Evolutionary conservation across 495 filamentous ascomycete genomes (phyloP).

Genomic region (Xylaria cubensis): DNA sequence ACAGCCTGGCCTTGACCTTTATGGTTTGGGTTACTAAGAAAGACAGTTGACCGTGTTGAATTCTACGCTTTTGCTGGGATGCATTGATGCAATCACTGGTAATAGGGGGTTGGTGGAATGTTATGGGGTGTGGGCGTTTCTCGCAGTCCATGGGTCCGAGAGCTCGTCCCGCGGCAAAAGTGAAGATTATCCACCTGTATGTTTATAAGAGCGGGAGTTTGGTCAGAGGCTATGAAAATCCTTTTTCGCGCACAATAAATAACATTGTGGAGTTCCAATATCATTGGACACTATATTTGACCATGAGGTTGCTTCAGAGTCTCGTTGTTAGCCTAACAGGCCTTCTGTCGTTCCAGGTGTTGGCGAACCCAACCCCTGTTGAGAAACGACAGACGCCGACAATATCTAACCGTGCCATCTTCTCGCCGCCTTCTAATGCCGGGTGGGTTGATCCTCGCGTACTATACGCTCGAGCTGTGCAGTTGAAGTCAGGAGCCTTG

Average conservation of each 20-base stretch:
- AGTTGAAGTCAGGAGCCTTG: slow-evolving; percentile 56
- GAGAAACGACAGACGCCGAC: slow-evolving; percentile 15
- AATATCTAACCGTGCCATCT: slow-evolving; percentile 49
- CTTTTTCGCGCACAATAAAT: not conserved
- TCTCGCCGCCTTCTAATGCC: slow-evolving; percentile 44
- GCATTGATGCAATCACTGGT: not conserved
- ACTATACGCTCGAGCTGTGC: slow-evolving; percentile 60
- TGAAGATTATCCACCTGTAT: slow-evolving; percentile 5
- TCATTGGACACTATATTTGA: not conserved
- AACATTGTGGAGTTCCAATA: not conserved
- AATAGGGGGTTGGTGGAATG: not conserved
- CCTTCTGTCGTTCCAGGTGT: not conserved
- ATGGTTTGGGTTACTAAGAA: not conserved
- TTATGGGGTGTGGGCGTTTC: not conserved
- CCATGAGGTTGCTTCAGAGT: slow-evolving; percentile 7
- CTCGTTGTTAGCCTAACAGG: slow-evolving; percentile 4
- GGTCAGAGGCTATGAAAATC: not conserved
- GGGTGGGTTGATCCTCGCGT: slow-evolving; percentile 54
- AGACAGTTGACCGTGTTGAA: not conserved
- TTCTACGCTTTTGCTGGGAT: not conserved
- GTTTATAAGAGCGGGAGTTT: not conserved
- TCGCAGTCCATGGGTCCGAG: not conserved
- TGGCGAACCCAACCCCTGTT: slow-evolving; percentile 9
- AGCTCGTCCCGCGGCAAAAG: slow-evolving; percentile 5
- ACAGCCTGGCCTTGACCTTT: not conserved